These are phyloP conservation scores for Lodderomyces jiufengensis DNA, from an alignment of 1,139 yeast genomes.

Conservation along the genomic window DNA sequence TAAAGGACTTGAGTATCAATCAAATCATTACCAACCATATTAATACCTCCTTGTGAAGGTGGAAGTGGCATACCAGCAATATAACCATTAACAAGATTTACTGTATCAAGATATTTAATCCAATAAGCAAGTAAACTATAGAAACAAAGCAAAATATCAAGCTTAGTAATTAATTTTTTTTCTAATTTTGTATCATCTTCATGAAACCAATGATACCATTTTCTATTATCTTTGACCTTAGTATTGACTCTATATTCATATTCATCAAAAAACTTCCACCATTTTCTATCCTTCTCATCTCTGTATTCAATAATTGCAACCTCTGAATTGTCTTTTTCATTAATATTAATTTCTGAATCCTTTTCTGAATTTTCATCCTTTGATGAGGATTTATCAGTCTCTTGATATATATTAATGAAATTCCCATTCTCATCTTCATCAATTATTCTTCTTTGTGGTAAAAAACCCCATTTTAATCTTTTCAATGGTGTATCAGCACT, in stretches of 20 bases:
- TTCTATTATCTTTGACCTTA: constrained; percentile 32
- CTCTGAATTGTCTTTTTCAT: neutral
- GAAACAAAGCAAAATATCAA: constrained; percentile 57
- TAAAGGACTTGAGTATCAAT: constrained; percentile 58
- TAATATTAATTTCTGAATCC: neutral
- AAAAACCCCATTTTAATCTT: constrained; percentile 44
- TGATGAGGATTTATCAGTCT: neutral
- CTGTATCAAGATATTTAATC: constrained; percentile 66
- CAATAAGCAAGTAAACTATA: constrained; percentile 65
- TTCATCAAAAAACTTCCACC: constrained; percentile 65
- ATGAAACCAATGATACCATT: constrained; percentile 66
- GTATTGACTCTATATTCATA: constrained; percentile 52
- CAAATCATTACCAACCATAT: constrained; percentile 64
- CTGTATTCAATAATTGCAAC: constrained; percentile 39
- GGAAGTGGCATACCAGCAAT: constrained; percentile 49
- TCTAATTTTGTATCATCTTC: constrained; percentile 52
- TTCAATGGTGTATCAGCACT: constrained; percentile 7
- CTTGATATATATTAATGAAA: constrained; percentile 7
- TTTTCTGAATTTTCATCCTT: constrained; percentile 2
- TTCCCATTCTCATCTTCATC: constrained; percentile 25
- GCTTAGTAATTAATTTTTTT: constrained; percentile 54
- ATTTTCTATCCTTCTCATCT: constrained; percentile 58
- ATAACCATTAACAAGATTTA: constrained; percentile 64
- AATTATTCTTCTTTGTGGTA: constrained; percentile 45
- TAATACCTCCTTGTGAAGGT: constrained; percentile 43